phyloP scores from a whole-genome alignment of 1,284 basidiomycete species.

The Malassezia dermatis region DNA sequence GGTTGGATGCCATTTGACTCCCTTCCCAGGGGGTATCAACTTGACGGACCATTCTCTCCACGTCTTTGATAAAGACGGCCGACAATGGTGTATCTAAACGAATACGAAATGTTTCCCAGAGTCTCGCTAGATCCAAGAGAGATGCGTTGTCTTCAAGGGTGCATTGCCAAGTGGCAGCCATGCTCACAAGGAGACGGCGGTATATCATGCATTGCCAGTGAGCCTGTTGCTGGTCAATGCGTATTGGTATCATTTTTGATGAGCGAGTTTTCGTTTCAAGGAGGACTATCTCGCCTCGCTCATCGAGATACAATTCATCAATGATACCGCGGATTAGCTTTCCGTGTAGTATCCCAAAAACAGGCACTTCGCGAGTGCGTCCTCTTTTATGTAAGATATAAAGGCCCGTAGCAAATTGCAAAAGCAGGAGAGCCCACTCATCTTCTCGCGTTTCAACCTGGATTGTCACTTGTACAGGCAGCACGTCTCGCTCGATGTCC shows the following conservation, averaged over 20 bases:
- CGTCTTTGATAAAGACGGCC: conserved; percentile 19
- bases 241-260: conserved; percentile 20
- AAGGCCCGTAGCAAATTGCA: conserved; percentile 23
- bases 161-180: conserved; percentile 7
- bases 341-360: conserved; percentile 34
- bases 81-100: conserved; percentile 20
- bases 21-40: conserved; percentile 1
- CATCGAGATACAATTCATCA: conserved; percentile 28
- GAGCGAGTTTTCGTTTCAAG: conserved; percentile 39
- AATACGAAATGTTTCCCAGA: conserved; percentile 17
- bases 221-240: conserved; percentile 26
- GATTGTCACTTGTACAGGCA: conserved; percentile 55
- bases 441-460: conserved; percentile 56
- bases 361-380: conserved; percentile 28
- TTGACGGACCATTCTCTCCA: neutral
- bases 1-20: neutral
- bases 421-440: conserved; percentile 61
- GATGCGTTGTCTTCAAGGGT: conserved; percentile 2
- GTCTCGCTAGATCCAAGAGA: conserved; percentile 16
- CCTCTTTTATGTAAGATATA: conserved; percentile 12
- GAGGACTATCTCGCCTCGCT: conserved; percentile 3
- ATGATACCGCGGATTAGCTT: conserved; percentile 35
- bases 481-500: conserved; percentile 64
- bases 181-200: conserved; percentile 26
- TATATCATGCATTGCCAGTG: conserved; percentile 43